Evolutionary conservation across 139 green algal species (phyloP), one percentile per base, ranked within the genome.

Genomic region (Chlorella sorokiniana): DNA sequence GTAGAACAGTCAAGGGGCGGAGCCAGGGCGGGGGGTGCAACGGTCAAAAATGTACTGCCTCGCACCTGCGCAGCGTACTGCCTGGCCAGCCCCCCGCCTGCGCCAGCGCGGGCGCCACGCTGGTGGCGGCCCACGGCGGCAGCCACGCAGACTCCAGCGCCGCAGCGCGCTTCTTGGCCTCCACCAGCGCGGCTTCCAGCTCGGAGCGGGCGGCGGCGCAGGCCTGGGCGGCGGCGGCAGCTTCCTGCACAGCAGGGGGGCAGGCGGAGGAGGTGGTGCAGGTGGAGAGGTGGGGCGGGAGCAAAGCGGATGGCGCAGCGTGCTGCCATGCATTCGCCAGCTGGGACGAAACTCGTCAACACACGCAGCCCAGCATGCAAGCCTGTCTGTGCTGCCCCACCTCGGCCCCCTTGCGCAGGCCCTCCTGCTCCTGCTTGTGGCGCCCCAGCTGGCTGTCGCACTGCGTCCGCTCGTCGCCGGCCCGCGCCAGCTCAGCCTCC

Each of bases 91-190:
- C 59, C 68, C 41, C n/a, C 16, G 35, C 40, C 45, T 61, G 41
- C 2, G 33, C 27, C 31, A 76, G 45, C 0, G 77, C 63, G 35
- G 77, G 77, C 1, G 40, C 44, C 35, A 61, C 64, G 22, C 18
- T 52, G 42, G 48, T 45, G 61, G 65, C 45, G 35, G 77, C 45
- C 77, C 77, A 82, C 35, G 22, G 37, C 5, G 77, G 77, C 44
- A 82, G 45, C 77, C 77, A 82, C 8, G 63, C 77, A 4, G 33
- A 16, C 71, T 78, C 45, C 33, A 72, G 38, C 38, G 38, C 37
- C 6, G 6, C 1, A 9, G 8, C 20, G 1, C 4, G 20, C 16
- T 33, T 4, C 16, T 41, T 44, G 8, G 35, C 33, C 9, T 59
- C 16, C 14, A 16, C 48, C 14, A 16, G 14, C 14, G 48, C 48